Percentiles rank a stretch among this genome's conserved stretches.
phyloP scores from a whole-genome alignment of 2,329 filamentous ascomycete species.

The Zasmidium angulare region DNA sequence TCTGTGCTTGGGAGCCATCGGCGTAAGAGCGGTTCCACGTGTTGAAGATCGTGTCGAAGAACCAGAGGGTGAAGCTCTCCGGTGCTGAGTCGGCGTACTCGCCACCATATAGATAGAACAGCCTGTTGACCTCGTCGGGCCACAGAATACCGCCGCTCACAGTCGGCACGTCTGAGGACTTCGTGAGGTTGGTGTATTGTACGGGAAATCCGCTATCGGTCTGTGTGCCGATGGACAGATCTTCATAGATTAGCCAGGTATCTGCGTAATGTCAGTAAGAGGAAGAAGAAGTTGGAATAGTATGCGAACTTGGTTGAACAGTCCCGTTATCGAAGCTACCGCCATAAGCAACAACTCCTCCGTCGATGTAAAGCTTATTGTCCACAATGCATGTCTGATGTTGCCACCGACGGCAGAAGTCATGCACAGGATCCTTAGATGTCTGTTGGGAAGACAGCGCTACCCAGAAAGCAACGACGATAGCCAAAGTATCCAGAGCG shows the following conservation, averaged over 20 bases:
- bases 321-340: slow-evolving; percentile 42
- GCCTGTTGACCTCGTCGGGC: slow-evolving; percentile 63
- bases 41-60: slow-evolving; percentile 58
- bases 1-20: slow-evolving; percentile 33
- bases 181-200: slow-evolving; percentile 58
- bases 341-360: slow-evolving; percentile 56
- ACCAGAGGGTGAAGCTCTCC: slow-evolving; percentile 52
- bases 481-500: not conserved
- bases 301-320: slow-evolving; percentile 30
- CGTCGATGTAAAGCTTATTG: slow-evolving; percentile 61
- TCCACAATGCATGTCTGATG: slow-evolving; percentile 63
- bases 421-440: slow-evolving; percentile 48
- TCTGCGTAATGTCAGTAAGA: slow-evolving; percentile 55
- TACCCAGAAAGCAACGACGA: not conserved
- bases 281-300: slow-evolving; percentile 32
- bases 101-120: slow-evolving; percentile 63
- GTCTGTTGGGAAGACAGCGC: not conserved
- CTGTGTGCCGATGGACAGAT: slow-evolving; percentile 40
- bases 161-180: slow-evolving; percentile 57
- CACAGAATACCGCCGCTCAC: slow-evolving; percentile 54
- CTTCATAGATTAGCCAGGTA: slow-evolving; percentile 57
- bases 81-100: slow-evolving; percentile 50
- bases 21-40: slow-evolving; percentile 53
- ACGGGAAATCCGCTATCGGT: slow-evolving; percentile 48
- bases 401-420: slow-evolving; percentile 51